Evolutionary conservation across 495 filamentous ascomycete genomes (phyloP), one percentile per base, ranked within the genome.

Genomic region (Arthonia radiata): DNA sequence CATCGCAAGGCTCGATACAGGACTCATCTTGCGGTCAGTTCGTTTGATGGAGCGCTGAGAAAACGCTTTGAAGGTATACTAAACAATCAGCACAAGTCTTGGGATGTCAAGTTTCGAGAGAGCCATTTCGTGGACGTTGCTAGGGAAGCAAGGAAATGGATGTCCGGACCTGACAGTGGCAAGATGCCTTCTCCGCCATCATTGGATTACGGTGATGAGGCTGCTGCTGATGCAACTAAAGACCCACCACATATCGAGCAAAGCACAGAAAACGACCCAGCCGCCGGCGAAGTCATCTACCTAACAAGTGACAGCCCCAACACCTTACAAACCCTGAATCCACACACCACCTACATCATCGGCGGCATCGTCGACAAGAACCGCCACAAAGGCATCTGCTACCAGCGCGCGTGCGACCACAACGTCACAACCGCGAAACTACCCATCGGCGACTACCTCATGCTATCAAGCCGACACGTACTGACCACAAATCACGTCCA

Each of bases 321-420:
- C 27, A 91, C 74, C 0, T 49, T 99, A 16, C 63, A 68, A 1
- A 55, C 71, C 25, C 59, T 94, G 14, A 75, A 76, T 46, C 71
- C 79, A 0, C 71, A 80, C 50, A 78, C 68, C 19, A 80, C 64
- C 24, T 99, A 99, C 41, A 74, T 99, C 18, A 74, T 99, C 30
- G 86, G 86, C 12, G 86, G 83, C 0, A 52, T 99, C 15, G 89
- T 99, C 14, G 86, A 99, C 43, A 75, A 73, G 49, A 99, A 99
- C 40, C 58, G 86, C 13, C 65, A 99, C 45, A 99, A 99, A 48
- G 82, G 75, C 1, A 51, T 91, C 8, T 94, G 86, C 52, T 82
- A 91, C 55, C 72, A 73, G 37, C 57, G 67, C 22, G 86, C 89
- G 0, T 53, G 57, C 28, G 62, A 71, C 21, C 54, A 56, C 39